Conservation (phyloP, 2,329 filamentous ascomycete species). For the Colletotrichum lindemuthianum region DNA sequence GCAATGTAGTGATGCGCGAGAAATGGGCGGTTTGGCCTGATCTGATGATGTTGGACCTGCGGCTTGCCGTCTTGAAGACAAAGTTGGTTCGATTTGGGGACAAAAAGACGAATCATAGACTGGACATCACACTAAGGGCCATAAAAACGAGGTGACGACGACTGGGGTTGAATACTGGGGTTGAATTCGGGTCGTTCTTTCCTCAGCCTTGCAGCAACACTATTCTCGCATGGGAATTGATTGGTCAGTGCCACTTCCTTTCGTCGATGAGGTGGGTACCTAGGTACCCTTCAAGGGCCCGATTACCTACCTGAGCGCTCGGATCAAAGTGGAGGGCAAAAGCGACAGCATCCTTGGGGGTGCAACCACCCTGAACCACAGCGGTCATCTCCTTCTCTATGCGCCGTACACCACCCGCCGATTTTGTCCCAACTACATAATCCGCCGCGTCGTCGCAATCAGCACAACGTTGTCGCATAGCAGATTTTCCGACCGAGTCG, state of each 20-base stretch:
- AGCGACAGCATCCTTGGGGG: conserved; percentile 11
- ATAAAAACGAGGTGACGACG: conserved; percentile 8
- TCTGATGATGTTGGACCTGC: too few species aligned
- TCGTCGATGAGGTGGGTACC: not conserved
- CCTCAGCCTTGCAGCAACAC: conserved; percentile 33
- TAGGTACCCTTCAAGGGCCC: too few species aligned
- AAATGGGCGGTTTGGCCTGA: too few species aligned
- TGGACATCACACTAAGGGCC: not conserved
- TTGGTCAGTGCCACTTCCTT: conserved; percentile 16
- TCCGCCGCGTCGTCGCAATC: conserved; percentile 3
- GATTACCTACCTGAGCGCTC: not conserved
- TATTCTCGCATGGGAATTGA: not conserved
- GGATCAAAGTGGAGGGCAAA: conserved; percentile 12
- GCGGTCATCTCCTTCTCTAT: conserved; percentile 16
- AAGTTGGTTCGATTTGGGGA: too few species aligned
- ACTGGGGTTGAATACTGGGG: not conserved
- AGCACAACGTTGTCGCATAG: not conserved
- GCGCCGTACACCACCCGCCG: too few species aligned
- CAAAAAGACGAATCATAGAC: not conserved
- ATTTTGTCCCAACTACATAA: not conserved
- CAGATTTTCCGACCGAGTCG: not conserved
- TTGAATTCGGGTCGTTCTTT: conserved; percentile 19
- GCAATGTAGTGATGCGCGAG: too few species aligned
- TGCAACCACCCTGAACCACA: not conserved
- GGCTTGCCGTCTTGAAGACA: too few species aligned